Evolutionary conservation across 768 basidiomycete genomes (phyloP).

Genomic region (Amanita exitialis): DNA sequence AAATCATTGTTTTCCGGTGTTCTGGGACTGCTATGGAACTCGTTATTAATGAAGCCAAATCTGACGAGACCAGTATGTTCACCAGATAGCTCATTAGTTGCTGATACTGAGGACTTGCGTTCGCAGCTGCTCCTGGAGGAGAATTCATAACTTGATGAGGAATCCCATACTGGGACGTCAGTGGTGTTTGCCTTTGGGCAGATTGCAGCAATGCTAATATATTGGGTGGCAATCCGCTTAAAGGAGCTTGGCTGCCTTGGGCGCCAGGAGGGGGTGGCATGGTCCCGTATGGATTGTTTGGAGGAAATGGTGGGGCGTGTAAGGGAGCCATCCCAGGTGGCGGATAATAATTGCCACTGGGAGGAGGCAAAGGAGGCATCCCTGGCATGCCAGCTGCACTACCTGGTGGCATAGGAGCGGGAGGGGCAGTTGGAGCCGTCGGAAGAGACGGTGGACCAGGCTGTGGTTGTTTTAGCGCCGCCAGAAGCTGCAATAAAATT

Average conservation of each 20-base stretch:
- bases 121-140: conserved; percentile 27
- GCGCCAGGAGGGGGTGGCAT: conserved; percentile 20
- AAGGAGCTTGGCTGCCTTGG: conserved; percentile 20
- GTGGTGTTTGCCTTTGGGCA: conserved; percentile 39
- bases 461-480: conserved; percentile 69
- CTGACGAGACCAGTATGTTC: conserved; percentile 13
- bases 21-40: conserved; percentile 24
- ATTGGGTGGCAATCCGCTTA: conserved; percentile 51
- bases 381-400: conserved; percentile 9
- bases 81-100: conserved; percentile 67
- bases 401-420: conserved; percentile 23
- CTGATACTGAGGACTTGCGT: conserved; percentile 41
- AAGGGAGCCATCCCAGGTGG: conserved; percentile 18
- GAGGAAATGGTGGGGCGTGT: conserved; percentile 20
- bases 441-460: conserved; percentile 17
- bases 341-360: conserved; percentile 33
- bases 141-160: conserved; percentile 35
- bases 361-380: conserved; percentile 27
- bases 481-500: conserved; percentile 38
- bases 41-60: neutral
- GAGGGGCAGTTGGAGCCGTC: conserved; percentile 24
- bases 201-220: conserved; percentile 56
- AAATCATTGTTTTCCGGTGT: conserved; percentile 11
- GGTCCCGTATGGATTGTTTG: conserved; percentile 15
- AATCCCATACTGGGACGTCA: conserved; percentile 26